phyloP scores from a whole-genome alignment of 2,329 filamentous ascomycete species.

The Metarhizium robertsii region DNA sequence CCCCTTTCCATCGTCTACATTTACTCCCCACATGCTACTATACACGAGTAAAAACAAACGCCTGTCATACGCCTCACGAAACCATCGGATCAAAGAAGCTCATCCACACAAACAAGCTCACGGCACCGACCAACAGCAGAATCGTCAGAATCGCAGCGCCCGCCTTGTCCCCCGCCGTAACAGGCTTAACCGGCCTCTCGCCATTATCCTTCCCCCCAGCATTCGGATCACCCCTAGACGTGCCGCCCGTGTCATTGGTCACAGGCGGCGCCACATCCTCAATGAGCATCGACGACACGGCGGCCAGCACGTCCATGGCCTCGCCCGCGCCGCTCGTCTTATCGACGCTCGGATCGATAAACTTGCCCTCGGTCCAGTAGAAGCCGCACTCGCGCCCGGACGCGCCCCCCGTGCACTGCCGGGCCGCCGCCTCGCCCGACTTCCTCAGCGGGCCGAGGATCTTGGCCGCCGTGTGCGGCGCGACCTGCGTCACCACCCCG shows the following conservation, averaged over 20 bases:
- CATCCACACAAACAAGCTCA: background rate
- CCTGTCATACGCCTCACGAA: background rate
- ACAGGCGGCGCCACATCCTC: conserved; percentile 24
- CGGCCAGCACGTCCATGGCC: conserved; percentile 44
- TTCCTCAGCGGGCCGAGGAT: conserved; percentile 37
- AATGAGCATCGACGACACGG: conserved; percentile 40
- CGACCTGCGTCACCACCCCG: conserved; percentile 35
- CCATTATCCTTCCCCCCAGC: conserved; percentile 20
- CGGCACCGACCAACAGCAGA: background rate
- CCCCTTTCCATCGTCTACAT: too few species aligned
- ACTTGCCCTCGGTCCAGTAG: conserved; percentile 35
- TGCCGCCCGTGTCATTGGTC: conserved; percentile 39
- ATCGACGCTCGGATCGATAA: conserved; percentile 19
- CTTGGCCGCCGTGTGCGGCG: conserved; percentile 33
- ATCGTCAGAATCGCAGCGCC: conserved; percentile 46
- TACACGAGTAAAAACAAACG: background rate
- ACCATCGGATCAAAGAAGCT: background rate
- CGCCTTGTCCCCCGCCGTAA: conserved; percentile 41
- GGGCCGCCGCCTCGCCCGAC: conserved; percentile 39
- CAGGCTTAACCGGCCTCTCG: conserved; percentile 20
- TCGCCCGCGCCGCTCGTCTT: conserved; percentile 44
- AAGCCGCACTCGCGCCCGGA: conserved; percentile 37
- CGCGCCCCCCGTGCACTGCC: conserved; percentile 36
- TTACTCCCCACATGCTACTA: too few species aligned
- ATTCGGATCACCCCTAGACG: conserved; percentile 22